Evolutionary conservation across 129 eudicot genomes (phyloP).

Genomic region (Logfia minima): DNA sequence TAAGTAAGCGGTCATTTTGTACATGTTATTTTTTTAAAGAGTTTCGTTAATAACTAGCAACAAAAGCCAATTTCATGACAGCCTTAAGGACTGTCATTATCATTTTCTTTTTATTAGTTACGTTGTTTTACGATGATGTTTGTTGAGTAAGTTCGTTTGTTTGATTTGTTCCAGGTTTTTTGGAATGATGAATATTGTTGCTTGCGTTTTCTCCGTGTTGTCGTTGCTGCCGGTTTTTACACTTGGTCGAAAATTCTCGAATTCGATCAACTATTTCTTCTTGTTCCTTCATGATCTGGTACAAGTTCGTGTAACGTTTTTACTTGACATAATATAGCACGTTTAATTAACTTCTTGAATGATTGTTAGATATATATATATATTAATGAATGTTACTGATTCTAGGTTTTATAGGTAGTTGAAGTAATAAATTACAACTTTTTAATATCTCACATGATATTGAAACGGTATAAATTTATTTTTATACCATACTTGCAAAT

Average conservation of each 20-base stretch:
- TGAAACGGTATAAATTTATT: background rate
- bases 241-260: conserved; percentile 30
- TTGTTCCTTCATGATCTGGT: conserved; percentile 86
- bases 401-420: background rate
- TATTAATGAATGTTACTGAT: background rate
- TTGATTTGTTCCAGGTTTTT: conserved; percentile 45
- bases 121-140: background rate
- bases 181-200: conserved; percentile 42
- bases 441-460: background rate
- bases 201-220: conserved; percentile 34
- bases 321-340: background rate
- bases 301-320: conserved; percentile 8
- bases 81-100: no score
- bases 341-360: background rate
- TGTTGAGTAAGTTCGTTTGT: background rate
- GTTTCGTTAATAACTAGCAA: no score
- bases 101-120: no score
- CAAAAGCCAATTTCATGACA: no score
- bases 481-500: background rate
- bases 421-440: background rate
- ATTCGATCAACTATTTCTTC: conserved; percentile 39
- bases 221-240: conserved; percentile 44
- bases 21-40: no score
- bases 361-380: background rate
- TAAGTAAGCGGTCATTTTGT: conserved; percentile 36